A percentile compares a stretch with the other conserved stretches of the same genome.
Evolutionary conservation across 805 yeast genomes (phyloP).

Genomic region (Teunomyces tritomae): DNA sequence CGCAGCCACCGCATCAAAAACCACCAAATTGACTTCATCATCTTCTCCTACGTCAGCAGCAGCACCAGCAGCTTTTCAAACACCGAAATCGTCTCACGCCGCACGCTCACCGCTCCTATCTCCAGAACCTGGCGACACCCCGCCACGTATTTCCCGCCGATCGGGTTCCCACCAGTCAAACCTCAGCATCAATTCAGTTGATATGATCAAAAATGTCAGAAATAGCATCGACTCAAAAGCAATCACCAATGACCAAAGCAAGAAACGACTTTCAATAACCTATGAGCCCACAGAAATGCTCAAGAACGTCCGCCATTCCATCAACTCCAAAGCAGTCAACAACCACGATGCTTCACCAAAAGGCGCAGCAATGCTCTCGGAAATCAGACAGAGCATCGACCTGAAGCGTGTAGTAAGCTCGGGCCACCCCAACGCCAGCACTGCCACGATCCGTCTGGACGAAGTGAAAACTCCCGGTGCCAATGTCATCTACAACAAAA

Average conservation of each 20-base stretch:
- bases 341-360: conserved; percentile 12
- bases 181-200: conserved; percentile 9
- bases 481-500: conserved; percentile 2
- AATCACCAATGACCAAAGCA: conserved; percentile 7
- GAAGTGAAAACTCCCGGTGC: neutral
- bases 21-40: neutral
- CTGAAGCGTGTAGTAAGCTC: conserved; percentile 21
- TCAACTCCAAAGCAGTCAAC: conserved; percentile 25
- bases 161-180: conserved; percentile 3
- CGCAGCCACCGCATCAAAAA: too few species aligned
- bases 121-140: neutral
- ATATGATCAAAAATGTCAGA: conserved; percentile 24
- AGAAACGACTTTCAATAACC: conserved; percentile 14
- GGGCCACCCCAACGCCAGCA: neutral
- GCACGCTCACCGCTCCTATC: neutral
- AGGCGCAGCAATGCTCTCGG: conserved; percentile 24
- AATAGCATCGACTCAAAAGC: conserved; percentile 23
- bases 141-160: neutral
- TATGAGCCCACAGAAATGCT: conserved; percentile 32
- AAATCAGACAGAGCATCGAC: conserved; percentile 37
- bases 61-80: neutral
- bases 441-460: neutral
- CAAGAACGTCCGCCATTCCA: conserved; percentile 26
- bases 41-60: neutral
- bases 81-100: neutral